Conservation (phyloP, 495 filamentous ascomycete species). For the Neurospora tetrasperma region DNA sequence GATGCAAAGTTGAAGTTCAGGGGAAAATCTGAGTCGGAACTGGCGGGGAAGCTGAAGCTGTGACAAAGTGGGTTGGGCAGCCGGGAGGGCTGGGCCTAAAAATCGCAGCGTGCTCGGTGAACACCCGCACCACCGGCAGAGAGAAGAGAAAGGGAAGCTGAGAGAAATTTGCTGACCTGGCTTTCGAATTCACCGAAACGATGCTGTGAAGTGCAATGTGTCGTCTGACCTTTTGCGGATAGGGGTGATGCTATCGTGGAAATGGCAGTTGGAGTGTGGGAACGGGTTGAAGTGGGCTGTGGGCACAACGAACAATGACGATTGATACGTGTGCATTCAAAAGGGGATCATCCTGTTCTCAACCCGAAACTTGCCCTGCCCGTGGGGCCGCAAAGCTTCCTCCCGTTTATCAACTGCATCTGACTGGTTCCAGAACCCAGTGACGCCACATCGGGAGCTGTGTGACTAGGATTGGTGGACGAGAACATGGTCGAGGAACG, state of each 20-base stretch:
- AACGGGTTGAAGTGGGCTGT: not conserved
- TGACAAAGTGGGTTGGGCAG: not conserved
- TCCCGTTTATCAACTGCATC: not conserved
- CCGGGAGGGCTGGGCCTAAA: not conserved
- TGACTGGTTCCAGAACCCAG: not conserved
- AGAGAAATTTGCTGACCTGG: not conserved
- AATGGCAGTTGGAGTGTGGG: not conserved
- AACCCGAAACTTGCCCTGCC: slow-evolving; percentile 14
- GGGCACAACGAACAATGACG: slow-evolving; percentile 16
- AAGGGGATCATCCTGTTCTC: slow-evolving; percentile 12
- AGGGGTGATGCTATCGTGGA: not conserved
- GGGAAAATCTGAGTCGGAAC: slow-evolving; percentile 1
- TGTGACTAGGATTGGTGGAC: not conserved
- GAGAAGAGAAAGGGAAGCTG: not conserved
- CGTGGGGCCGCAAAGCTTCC: not conserved
- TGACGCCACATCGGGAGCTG: not conserved
- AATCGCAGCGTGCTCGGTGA: not conserved
- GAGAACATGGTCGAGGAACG: not conserved
- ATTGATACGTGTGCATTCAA: slow-evolving; percentile 26
- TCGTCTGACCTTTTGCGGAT: not conserved
- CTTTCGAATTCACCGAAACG: not conserved
- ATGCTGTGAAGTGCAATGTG: not conserved
- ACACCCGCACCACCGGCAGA: not conserved
- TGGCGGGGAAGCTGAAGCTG: not conserved
- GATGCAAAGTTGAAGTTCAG: not conserved